Percentiles rank a stretch among this genome's conserved stretches.
Evolutionary conservation across 345 rosid genomes (phyloP).

Genomic region (Kandelia obovata): DNA sequence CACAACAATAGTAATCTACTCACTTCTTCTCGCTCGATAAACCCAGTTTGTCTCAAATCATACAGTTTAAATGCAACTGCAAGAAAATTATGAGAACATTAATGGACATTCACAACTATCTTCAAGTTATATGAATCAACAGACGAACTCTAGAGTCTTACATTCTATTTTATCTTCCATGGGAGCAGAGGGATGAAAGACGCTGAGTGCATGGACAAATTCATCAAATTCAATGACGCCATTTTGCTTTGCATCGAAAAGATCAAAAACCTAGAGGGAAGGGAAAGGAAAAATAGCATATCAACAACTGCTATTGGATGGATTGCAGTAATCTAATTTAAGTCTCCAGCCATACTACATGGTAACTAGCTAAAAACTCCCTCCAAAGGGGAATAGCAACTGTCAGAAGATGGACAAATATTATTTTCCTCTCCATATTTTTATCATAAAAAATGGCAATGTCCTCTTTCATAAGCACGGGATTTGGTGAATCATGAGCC

Average conservation of each 20-base stretch:
- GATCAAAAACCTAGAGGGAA: conserved; percentile 57
- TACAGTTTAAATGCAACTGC: conserved; percentile 87
- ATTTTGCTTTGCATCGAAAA: conserved; percentile 81
- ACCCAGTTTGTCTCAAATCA: conserved; percentile 83
- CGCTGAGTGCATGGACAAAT: conserved; percentile 64
- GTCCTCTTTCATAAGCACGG: background rate
- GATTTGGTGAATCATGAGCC: background rate
- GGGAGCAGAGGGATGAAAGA: conserved; percentile 78
- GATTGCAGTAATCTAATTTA: background rate
- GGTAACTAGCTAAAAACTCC: too few relatives aligned
- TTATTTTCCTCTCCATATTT: too few relatives aligned
- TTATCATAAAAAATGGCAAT: too few relatives aligned
- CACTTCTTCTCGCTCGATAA: conserved; percentile 81
- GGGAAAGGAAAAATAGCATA: background rate
- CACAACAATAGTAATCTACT: conserved; percentile 13
- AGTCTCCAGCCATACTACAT: too few relatives aligned
- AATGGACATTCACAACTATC: background rate
- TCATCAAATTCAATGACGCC: conserved; percentile 91
- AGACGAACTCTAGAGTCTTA: conserved; percentile 30
- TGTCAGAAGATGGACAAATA: too few relatives aligned
- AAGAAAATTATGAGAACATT: conserved; percentile 10
- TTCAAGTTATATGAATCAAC: conserved; percentile 5
- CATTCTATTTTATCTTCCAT: conserved; percentile 75
- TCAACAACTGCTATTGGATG: too few relatives aligned
- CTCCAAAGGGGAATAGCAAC: too few relatives aligned